Evolutionary conservation across 2,329 filamentous ascomycete species (phyloP).

Genomic region (Trichoderma brevicompactum): DNA sequence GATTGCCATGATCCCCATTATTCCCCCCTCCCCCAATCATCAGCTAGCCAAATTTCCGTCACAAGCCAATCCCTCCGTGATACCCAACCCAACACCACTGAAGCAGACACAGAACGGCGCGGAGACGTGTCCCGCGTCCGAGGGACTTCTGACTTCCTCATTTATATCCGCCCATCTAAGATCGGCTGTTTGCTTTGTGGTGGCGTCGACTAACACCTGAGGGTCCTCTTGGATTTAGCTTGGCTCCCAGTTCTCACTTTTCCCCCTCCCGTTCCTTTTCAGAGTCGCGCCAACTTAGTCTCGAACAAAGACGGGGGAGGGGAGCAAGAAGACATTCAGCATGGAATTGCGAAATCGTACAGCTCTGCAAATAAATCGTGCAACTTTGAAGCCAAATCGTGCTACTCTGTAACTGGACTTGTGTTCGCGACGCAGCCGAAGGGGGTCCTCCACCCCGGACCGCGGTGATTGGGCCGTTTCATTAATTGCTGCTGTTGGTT

Average conservation of each 20-base stretch:
- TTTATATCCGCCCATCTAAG: conserved; percentile 7
- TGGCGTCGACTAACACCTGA: not conserved
- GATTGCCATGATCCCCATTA: conserved; percentile 12
- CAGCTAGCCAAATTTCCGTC: conserved; percentile 18
- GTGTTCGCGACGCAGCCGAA: conserved; percentile 24
- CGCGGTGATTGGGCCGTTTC: conserved; percentile 20
- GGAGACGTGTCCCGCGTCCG: not conserved
- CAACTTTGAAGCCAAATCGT: conserved; percentile 15
- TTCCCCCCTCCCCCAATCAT: not conserved
- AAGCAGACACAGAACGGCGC: not conserved
- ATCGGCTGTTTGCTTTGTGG: not conserved
- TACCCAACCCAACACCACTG: conserved; percentile 4
- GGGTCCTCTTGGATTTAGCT: not conserved
- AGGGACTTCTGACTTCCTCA: conserved; percentile 22
- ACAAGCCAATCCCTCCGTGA: not conserved
- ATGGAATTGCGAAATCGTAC: conserved; percentile 2
- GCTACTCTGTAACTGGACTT: conserved; percentile 14
- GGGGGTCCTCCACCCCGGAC: conserved; percentile 20
- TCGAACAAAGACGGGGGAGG: not conserved
- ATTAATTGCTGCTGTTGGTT: conserved; percentile 12
- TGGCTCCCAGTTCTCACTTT: not conserved
- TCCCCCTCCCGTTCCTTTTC: not conserved
- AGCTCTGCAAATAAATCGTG: conserved; percentile 5
- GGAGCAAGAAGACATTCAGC: not conserved
- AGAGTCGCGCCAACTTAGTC: not conserved